Conservation (phyloP, 345 rosid genomes). For the Eutrema yunnanense region DNA sequence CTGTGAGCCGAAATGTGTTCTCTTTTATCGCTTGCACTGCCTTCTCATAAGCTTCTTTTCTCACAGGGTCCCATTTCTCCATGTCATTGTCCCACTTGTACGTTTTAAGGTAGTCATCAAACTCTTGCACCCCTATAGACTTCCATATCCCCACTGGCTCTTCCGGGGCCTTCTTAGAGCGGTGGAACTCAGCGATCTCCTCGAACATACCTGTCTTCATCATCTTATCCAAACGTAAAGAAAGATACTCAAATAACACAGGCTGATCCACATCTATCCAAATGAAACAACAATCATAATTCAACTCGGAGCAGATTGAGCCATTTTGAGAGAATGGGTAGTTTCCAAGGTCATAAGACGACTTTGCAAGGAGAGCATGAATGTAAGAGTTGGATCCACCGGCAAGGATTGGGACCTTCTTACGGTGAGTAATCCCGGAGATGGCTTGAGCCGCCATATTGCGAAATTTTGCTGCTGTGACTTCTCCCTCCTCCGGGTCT, state of each 20-base stretch:
- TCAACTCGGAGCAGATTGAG: neutral
- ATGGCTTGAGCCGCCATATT: constrained; percentile 36
- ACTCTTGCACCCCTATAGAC: constrained; percentile 68
- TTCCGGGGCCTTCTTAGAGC: constrained; percentile 27
- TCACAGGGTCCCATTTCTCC: neutral
- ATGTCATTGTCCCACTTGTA: constrained; percentile 22
- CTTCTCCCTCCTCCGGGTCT: constrained; percentile 39
- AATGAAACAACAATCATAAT: constrained; percentile 25
- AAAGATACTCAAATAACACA: constrained; percentile 36
- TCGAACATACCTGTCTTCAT: constrained; percentile 51
- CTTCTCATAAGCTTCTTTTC: constrained; percentile 25
- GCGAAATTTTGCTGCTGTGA: constrained; percentile 43
- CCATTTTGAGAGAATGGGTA: constrained; percentile 23
- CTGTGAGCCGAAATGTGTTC: constrained; percentile 44
- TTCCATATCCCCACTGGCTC: constrained; percentile 39
- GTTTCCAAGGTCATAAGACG: constrained; percentile 19
- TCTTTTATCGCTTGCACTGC: constrained; percentile 49
- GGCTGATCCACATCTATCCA: constrained; percentile 61
- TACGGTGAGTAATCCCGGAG: constrained; percentile 35
- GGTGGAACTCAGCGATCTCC: constrained; percentile 45
- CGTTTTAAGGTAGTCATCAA: constrained; percentile 34
- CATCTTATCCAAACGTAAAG: constrained; percentile 57
- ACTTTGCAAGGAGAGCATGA: constrained; percentile 42
- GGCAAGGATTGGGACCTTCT: constrained; percentile 50
- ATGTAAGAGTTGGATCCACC: constrained; percentile 80